These are phyloP conservation scores for Sanghuangporus baumii DNA, from an alignment of 1,284 basidiomycete species.

Conservation along the genomic window DNA sequence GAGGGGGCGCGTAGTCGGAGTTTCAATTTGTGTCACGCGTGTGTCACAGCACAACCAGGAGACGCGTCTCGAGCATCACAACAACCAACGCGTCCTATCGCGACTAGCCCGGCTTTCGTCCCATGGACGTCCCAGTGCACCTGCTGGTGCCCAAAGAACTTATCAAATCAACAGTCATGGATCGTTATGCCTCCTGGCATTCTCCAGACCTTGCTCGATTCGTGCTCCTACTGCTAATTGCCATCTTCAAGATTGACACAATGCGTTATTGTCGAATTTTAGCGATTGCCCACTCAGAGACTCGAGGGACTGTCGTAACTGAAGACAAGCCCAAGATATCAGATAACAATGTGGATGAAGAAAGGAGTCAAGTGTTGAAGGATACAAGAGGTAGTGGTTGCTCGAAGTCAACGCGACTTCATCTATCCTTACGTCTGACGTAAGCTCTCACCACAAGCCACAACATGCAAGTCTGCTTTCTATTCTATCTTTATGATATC, in stretches of 20 bases:
- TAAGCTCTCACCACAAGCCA: background rate
- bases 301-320: background rate
- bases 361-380: background rate
- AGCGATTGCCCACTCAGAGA: background rate
- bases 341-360: background rate
- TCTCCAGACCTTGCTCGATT: too few relatives aligned
- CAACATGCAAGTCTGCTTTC: background rate
- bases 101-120: background rate
- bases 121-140: too few relatives aligned
- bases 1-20: constrained; percentile 4
- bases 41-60: constrained; percentile 14
- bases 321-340: background rate
- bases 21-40: constrained; percentile 12
- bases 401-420: background rate
- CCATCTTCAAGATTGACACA: too few relatives aligned
- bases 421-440: background rate
- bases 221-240: too few relatives aligned
- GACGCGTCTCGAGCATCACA: background rate
- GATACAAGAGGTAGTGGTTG: background rate
- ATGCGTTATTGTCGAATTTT: too few relatives aligned
- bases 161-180: background rate
- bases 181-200: background rate
- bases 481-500: background rate
- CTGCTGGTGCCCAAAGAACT: background rate
- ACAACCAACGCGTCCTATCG: background rate